phyloP scores from a whole-genome alignment of 1,284 basidiomycete genomes.

The Cryptococcus amylolentus region DNA sequence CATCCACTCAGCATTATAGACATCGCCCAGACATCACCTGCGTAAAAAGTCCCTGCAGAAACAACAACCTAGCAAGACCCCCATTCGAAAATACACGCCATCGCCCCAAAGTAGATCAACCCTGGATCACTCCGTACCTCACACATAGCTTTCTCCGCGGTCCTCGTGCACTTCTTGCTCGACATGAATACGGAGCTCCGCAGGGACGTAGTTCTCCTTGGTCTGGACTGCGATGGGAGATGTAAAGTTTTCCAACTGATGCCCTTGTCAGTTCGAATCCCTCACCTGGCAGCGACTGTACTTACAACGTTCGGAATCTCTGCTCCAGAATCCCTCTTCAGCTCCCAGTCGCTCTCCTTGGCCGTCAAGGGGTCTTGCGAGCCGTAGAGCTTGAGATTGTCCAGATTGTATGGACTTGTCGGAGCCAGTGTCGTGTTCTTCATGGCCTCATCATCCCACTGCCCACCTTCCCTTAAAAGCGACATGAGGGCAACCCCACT shows the following conservation, averaged over 20 bases:
- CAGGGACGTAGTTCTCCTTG: conserved; percentile 5
- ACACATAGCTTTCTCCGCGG: conserved; percentile 1
- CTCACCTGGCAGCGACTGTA: not conserved
- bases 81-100: not conserved
- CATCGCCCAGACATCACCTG: no score
- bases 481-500: conserved; percentile 30
- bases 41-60: not conserved
- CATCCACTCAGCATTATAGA: not conserved
- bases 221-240: conserved; percentile 19
- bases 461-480: conserved; percentile 31
- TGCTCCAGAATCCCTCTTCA: conserved; percentile 1
- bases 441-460: conserved; percentile 27
- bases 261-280: not conserved
- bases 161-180: conserved; percentile 17
- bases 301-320: conserved; percentile 12
- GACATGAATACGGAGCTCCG: conserved; percentile 18
- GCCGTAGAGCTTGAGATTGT: conserved; percentile 1
- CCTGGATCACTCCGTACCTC: not conserved
- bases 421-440: not conserved
- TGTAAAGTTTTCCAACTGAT: conserved; percentile 21
- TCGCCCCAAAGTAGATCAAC: no score
- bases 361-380: not conserved
- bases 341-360: conserved; percentile 10
- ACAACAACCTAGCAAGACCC: not conserved
- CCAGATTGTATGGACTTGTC: not conserved